These are phyloP conservation scores for Hammondia hammondi DNA, from an alignment of 169 alveolate species.

Conservation along the genomic window DNA sequence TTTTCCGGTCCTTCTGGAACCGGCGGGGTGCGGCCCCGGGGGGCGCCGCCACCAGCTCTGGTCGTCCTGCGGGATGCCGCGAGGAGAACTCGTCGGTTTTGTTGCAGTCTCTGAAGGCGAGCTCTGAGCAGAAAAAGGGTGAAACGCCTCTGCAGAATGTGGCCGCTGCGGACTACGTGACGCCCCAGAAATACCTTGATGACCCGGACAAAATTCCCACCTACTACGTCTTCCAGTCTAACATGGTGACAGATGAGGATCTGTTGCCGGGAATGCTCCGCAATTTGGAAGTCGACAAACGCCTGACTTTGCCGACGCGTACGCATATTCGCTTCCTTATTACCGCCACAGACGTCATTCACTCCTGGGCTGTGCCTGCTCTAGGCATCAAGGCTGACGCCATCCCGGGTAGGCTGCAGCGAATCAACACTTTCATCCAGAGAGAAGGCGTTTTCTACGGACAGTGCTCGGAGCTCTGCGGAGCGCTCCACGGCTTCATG, in stretches of 20 bases:
- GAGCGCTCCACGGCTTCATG: constrained; percentile 93
- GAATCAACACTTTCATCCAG: constrained; percentile 88
- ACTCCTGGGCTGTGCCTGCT: constrained; percentile 70
- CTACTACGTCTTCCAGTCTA: constrained; percentile 77
- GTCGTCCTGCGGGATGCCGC: neutral
- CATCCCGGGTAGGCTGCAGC: constrained; percentile 88
- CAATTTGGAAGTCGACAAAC: constrained; percentile 88
- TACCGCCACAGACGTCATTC: constrained; percentile 87
- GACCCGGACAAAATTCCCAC: constrained; percentile 76
- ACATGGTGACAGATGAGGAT: constrained; percentile 79
- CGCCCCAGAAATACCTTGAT: constrained; percentile 68
- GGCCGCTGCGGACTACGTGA: constrained; percentile 67
- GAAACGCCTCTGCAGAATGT: neutral
- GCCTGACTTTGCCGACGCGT: constrained; percentile 89
- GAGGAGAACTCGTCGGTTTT: neutral
- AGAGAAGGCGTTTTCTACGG: constrained; percentile 94
- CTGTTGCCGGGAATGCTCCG: constrained; percentile 84
- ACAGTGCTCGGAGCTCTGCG: constrained; percentile 91
- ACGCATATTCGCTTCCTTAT: constrained; percentile 89
- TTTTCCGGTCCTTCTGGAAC: constrained; percentile 17
- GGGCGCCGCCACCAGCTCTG: neutral
- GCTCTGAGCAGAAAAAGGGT: neutral
- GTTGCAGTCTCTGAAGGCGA: neutral
- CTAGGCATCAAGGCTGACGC: constrained; percentile 92
- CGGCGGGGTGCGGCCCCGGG: neutral